Evolutionary conservation across 441 rosid genomes (phyloP).

Genomic region (Aleurites moluccanus): DNA sequence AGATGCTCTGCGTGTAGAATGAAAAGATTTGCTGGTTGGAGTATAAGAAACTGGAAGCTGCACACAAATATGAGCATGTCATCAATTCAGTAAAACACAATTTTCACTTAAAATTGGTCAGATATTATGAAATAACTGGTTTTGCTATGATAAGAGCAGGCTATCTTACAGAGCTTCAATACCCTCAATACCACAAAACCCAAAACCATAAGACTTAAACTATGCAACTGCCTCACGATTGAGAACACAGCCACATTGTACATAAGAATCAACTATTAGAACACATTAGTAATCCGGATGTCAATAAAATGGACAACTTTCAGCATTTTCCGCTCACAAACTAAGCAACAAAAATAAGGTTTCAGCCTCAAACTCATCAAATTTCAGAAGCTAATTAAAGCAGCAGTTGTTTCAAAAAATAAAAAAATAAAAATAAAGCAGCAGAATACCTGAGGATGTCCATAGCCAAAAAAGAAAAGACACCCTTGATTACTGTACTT

Average conservation of each 20-base stretch:
- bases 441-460: not conserved
- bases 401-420: too few relatives aligned
- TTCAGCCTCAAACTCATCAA: not conserved
- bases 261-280: too few relatives aligned
- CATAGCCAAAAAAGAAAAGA: conserved; percentile 9
- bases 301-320: not conserved
- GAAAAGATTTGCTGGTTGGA: conserved; percentile 40
- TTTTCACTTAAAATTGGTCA: not conserved
- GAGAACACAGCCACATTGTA: not conserved
- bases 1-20: conserved; percentile 54
- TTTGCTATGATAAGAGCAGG: not conserved
- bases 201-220: not conserved
- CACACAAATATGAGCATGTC: conserved; percentile 17
- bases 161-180: not conserved
- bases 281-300: not conserved
- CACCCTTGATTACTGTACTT: not conserved
- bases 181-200: not conserved
- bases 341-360: not conserved
- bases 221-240: not conserved
- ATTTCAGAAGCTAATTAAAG: not conserved
- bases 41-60: conserved; percentile 58
- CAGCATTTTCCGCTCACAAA: not conserved
- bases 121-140: not conserved
- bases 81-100: not conserved
- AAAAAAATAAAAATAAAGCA: not conserved